Base-by-base conservation (phyloP, 768 basidiomycete genomes). In the Psilocybe azurescens region DNA sequence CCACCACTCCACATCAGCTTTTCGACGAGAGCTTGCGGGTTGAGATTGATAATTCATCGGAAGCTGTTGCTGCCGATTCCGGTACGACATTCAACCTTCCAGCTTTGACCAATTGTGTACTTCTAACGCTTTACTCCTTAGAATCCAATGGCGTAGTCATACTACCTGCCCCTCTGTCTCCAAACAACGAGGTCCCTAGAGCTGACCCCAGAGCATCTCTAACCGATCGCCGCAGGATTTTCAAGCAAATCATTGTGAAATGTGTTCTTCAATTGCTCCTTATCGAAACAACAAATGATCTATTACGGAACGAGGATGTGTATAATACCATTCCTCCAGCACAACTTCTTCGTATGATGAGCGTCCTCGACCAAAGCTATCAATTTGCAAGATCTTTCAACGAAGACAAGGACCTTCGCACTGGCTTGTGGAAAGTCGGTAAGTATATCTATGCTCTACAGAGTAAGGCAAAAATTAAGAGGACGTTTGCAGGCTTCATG, bases 231-330 rank as follows among this genome's bases (percentile, higher is more conserved):
- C 88, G 93, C 49, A 86, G 89, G 47, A 86, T 93, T 58, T 99
- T 99, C 87, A 93, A 95, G 73, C 97, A 99, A 74, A 99, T 99
- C 77, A 99, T 99, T 63, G 95, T 98, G 66, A 99, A 99, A 90
- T 99, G 97, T 74, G 97, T 99, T 20, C 85, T 99, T 32, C 97
- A 99, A 69, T 78, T 99, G 20, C 82, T 99, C 57, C 84, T 99
- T 39, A 99, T 99, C 65, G 97, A 99, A 78, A 99, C 94, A 6
- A 97, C 96, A 2, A 95, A 95, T 70, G 97, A 99, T 67, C 81
- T 99, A 24, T 83, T 99, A 33, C 92, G 95, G 62, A 98, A 97
- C 70, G 84, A 94, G 61, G 87, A 91, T 44, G 93, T 99, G 50
- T 99, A 99, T 78, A 84, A 81, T 50, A 94, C 91, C 3, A 99